Conservation (phyloP, 164 flowering plant species). For the Vitis amurensis region DNA sequence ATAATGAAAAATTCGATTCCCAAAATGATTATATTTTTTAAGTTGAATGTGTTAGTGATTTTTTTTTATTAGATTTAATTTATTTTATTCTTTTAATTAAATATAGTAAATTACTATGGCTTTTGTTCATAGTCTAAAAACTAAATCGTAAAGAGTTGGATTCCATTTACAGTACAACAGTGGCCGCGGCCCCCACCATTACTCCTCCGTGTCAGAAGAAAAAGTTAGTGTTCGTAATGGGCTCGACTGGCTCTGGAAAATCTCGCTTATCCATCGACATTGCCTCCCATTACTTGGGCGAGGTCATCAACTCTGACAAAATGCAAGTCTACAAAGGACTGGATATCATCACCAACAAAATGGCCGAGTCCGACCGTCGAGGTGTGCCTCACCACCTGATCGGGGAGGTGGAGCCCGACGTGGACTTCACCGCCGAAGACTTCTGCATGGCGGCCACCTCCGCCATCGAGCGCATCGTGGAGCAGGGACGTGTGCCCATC, state of each 20-base stretch:
- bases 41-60: too few species aligned
- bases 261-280: conserved; percentile 30
- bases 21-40: too few species aligned
- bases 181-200: too few species aligned
- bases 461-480: conserved; percentile 10
- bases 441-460: conserved; percentile 2
- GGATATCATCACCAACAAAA: conserved; percentile 33
- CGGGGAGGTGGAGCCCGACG: conserved; percentile 26
- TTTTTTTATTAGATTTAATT: too few species aligned
- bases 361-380: conserved; percentile 11
- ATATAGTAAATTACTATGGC: too few species aligned
- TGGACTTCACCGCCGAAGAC: conserved; percentile 25
- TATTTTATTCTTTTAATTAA: too few species aligned
- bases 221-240: conserved; percentile 28
- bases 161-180: too few species aligned
- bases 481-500: conserved; percentile 20
- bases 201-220: background rate
- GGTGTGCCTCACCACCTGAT: conserved; percentile 45
- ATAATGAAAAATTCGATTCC: too few species aligned
- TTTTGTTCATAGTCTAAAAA: too few species aligned
- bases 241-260: conserved; percentile 33
- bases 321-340: conserved; percentile 33
- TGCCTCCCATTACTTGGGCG: conserved; percentile 17
- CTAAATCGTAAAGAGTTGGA: too few species aligned
- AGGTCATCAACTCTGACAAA: conserved; percentile 36